Evolutionary conservation across 169 alveolate species (phyloP), one percentile per base, ranked within the genome.

Genomic region (Fabrea salina): DNA sequence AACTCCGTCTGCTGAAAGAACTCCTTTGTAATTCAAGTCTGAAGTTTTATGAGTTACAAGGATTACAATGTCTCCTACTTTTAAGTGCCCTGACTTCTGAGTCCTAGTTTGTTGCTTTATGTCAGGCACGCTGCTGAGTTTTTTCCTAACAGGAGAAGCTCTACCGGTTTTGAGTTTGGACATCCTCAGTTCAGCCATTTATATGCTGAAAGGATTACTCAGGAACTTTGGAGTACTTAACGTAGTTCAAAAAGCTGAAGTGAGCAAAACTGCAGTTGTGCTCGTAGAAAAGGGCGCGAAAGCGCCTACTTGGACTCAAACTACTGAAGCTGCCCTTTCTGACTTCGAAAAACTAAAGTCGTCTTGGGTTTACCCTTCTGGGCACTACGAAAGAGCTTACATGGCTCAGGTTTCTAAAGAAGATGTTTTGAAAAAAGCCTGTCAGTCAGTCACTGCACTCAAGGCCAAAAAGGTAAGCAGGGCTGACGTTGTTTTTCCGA

Each of bases 401-500:
- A n/a, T n/a, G n/a, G n/a, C n/a, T n/a, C n/a, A n/a, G n/a, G n/a
- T n/a, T n/a, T n/a, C n/a, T n/a, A n/a, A 59, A 13, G 35, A 49
- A 19, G 79, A 56, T 6, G 79, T 74, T 8, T 61, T 72, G 5
- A 22, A 56, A 0, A 27, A 33, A 22, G 85, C 75, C 22, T 32
- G 27, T 35, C 50, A 49, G 27, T 41, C 81, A 7, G 74, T 79
- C 4, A 39, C 37, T 4, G 50, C 43, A 16, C 27, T 79, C 37
- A 66, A 25, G 2, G 35, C 56, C 7, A 66, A 43, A 53, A 79
- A 79, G 30, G 49, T 68, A 13, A 54, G 5, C 16, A 27, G 51
- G 6, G 74, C 85, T 2, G 82, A 53, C 25, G 27, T 79, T n/a
- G 37, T 56, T 33, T 54, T 79, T 19, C 64, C 85, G 8, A 4